Percentiles rank a stretch among this genome's conserved stretches.
Conservation (phyloP, 345 rosid species). For the Populus euphratica region DNA sequence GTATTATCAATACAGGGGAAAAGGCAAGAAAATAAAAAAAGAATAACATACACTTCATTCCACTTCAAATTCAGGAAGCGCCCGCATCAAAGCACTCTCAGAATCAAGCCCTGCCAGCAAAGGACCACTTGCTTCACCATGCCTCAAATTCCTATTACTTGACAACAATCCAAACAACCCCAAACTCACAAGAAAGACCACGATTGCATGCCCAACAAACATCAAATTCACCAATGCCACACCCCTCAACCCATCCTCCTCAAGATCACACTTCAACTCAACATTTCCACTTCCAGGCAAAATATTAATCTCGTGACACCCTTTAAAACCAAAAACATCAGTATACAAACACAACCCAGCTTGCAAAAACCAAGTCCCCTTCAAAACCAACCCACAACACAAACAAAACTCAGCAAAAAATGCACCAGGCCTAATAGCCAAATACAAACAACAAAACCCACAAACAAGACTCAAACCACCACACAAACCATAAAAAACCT, state of each 20-base stretch:
- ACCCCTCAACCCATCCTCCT: slow-evolving; percentile 52
- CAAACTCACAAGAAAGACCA: slow-evolving; percentile 33
- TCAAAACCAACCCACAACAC: slow-evolving; percentile 46
- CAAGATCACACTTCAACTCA: slow-evolving; percentile 47
- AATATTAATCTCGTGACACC: slow-evolving; percentile 35
- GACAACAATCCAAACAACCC: slow-evolving; percentile 36
- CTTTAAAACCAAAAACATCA: slow-evolving; percentile 42
- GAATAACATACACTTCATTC: slow-evolving; percentile 24
- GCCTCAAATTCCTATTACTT: slow-evolving; percentile 30
- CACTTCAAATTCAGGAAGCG: slow-evolving; percentile 37
- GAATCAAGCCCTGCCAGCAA: slow-evolving; percentile 40
- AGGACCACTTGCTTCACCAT: slow-evolving; percentile 40
- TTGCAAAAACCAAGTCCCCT: slow-evolving; percentile 55
- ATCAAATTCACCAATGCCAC: slow-evolving; percentile 50
- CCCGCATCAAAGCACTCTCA: slow-evolving; percentile 20
- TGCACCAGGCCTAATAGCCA: slow-evolving; percentile 44
- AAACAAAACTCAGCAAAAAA: slow-evolving; percentile 48
- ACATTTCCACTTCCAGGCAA: slow-evolving; percentile 25
- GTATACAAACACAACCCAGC: slow-evolving; percentile 47
- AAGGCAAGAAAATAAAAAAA: background rate
- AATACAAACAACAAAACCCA: slow-evolving; percentile 44
- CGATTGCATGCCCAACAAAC: slow-evolving; percentile 48
- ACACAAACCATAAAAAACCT: slow-evolving; percentile 31
- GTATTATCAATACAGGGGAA: slow-evolving; percentile 5
- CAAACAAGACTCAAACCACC: slow-evolving; percentile 45